Conservation (phyloP, 192 early-diverging fungal species). For the Backusella tarrabulga region DNA sequence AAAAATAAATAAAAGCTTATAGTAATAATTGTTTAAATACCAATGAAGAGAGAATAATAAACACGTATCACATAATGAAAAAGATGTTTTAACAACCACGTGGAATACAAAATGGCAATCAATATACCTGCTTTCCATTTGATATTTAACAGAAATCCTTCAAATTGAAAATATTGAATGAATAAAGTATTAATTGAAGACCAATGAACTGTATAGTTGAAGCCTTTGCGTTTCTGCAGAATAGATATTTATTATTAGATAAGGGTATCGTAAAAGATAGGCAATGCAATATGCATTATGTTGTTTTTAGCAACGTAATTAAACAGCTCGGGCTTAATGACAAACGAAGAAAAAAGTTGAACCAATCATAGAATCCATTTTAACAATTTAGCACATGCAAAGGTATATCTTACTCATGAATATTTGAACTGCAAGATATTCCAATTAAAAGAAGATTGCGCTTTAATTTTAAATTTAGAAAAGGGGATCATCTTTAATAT, state of each 20-base stretch:
- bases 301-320: neutral
- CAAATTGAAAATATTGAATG: neutral
- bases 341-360: too few relatives aligned
- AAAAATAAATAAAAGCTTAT: neutral
- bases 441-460: neutral
- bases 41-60: neutral
- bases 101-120: neutral
- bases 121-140: neutral
- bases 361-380: too few relatives aligned
- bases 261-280: neutral
- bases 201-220: neutral
- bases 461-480: neutral
- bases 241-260: neutral
- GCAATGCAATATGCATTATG: neutral
- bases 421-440: neutral
- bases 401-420: neutral
- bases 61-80: neutral
- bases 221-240: neutral
- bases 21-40: neutral
- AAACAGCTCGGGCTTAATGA: neutral
- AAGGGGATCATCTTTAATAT: neutral
- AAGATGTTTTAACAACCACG: neutral
- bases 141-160: neutral
- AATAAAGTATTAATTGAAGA: neutral
- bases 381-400: neutral